phyloP scores from a whole-genome alignment of 2,329 filamentous ascomycete species.

The Colletotrichum orchidophilum region DNA sequence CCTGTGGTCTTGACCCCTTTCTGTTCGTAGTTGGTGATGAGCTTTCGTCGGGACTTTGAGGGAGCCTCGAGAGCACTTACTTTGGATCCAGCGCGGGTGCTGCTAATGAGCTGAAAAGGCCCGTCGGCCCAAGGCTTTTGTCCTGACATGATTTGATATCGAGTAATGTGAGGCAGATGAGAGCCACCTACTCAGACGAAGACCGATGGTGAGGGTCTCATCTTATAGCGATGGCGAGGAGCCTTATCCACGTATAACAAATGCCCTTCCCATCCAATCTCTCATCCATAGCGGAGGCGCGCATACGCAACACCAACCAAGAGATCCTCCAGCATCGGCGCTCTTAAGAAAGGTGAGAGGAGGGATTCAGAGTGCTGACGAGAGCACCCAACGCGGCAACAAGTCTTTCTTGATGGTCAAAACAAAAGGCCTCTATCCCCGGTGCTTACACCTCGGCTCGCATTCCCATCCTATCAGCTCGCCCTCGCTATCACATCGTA shows the following conservation, averaged over 20 bases:
- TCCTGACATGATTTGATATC: neutral
- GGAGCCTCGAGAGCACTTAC: constrained; percentile 23
- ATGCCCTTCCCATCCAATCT: neutral
- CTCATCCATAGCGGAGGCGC: neutral
- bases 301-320: neutral
- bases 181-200: neutral
- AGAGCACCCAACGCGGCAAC: constrained; percentile 1
- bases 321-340: neutral
- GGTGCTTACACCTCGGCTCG: constrained; percentile 3
- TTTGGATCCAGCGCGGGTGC: constrained; percentile 37
- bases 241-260: neutral
- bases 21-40: neutral
- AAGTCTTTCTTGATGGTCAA: neutral
- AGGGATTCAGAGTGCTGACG: constrained; percentile 23
- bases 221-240: neutral
- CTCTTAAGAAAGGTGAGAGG: neutral
- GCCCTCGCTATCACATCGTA: neutral
- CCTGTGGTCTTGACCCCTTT: constrained; percentile 36
- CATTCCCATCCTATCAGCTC: neutral
- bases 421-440: neutral
- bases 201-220: neutral
- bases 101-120: constrained; percentile 44
- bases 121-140: constrained; percentile 44
- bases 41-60: neutral
- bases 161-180: neutral